These are phyloP conservation scores for Cryptosporidium baileyi DNA, from an alignment of 169 alveolate genomes.

Conservation along the genomic window DNA sequence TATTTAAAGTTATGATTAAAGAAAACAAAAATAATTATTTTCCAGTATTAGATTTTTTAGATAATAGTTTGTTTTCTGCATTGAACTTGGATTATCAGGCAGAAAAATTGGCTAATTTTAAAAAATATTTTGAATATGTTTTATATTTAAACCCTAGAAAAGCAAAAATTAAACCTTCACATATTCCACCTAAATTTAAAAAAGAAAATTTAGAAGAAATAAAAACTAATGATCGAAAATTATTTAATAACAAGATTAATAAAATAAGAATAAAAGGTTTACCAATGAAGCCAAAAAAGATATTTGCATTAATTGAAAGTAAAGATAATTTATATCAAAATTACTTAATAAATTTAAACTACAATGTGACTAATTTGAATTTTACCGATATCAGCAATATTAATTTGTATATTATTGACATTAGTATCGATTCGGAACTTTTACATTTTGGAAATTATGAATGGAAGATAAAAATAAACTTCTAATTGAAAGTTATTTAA, in stretches of 20 bases:
- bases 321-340: not conserved
- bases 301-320: not conserved
- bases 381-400: not conserved
- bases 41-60: not conserved
- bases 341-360: not conserved
- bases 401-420: constrained; percentile 5
- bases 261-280: constrained; percentile 14
- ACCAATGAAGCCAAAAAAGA: constrained; percentile 4
- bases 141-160: not conserved
- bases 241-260: not conserved
- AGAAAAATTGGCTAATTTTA: constrained; percentile 2
- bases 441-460: constrained; percentile 30
- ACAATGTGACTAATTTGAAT: not conserved
- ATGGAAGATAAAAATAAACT: constrained; percentile 26
- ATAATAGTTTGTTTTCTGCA: not conserved
- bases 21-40: not conserved
- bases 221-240: not conserved
- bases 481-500: not conserved
- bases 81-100: not conserved
- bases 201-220: not conserved
- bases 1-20: not conserved
- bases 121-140: not conserved
- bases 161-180: not conserved
- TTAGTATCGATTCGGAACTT: not conserved
- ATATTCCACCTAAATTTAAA: not conserved